A percentile compares a stretch with the other conserved stretches of the same genome.
Evolutionary conservation across 2,329 filamentous ascomycete species (phyloP).

Genomic region (Fusarium drepaniforme): DNA sequence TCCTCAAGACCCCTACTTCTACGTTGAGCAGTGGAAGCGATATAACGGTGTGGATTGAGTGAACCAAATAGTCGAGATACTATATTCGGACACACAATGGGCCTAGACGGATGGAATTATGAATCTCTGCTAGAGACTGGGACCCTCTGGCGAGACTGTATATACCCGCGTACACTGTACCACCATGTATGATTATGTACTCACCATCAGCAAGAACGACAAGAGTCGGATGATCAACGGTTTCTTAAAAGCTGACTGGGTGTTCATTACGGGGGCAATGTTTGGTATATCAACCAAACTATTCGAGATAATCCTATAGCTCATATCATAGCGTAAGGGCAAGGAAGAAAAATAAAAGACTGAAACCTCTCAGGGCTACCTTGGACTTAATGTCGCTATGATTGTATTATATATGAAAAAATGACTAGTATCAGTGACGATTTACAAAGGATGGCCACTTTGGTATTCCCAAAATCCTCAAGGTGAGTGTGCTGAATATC

Average conservation of each 20-base stretch:
- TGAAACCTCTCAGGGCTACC: not conserved
- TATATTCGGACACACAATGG: not conserved
- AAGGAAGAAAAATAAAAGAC: not conserved
- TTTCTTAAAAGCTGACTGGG: slow-evolving; percentile 12
- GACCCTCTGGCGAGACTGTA: slow-evolving; percentile 42
- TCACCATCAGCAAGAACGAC: slow-evolving; percentile 15
- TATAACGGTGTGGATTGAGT: slow-evolving; percentile 72
- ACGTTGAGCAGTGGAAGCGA: slow-evolving; percentile 75
- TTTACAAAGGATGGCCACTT: not conserved
- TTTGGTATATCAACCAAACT: not conserved
- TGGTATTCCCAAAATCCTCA: not conserved
- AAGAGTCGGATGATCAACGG: slow-evolving; percentile 22
- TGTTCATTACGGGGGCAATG: not conserved
- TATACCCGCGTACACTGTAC: slow-evolving; percentile 48
- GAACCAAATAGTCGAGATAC: not conserved
- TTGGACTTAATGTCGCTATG: not conserved
- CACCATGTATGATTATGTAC: slow-evolving; percentile 47
- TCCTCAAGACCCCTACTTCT: slow-evolving; percentile 71
- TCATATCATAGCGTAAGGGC: not conserved
- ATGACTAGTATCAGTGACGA: not conserved
- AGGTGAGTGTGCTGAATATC: not conserved
- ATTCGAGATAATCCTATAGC: not conserved
- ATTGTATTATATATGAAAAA: not conserved
- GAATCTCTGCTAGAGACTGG: slow-evolving; percentile 22
- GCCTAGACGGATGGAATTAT: slow-evolving; percentile 7